Base-by-base conservation (phyloP, 169 alveolate species). In the Plasmodium chabaudi region DNA sequence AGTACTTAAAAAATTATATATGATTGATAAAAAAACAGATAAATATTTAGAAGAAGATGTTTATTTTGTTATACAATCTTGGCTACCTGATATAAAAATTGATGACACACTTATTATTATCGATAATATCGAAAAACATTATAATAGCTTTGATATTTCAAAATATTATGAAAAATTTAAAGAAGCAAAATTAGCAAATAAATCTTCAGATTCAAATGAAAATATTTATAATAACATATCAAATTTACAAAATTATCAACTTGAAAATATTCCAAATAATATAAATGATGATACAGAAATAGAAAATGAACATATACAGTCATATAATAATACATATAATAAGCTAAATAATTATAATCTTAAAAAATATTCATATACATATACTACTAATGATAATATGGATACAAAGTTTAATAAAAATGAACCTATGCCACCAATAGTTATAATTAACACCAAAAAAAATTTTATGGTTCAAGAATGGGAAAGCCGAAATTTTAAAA, bases 361-460 rank as follows among this genome's bases (percentile, higher is more conserved):
- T 44, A 77, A 77, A 68, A 77, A 56, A 39, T 77, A 77, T 53
- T 23, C 89, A 25, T 77, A 77, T 27, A 77, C 89, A 4, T 77
- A 77, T 25, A 64, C 70, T 1, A 77, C 89, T 21, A 77, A 77
- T 15, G 89, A 77, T 7, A 77, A 77, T 65, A 67, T 67, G 69
- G 89, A 77, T 25, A 77, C 89, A 0, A 77, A 46, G 27, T 44
- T 77, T 77, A 53, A 21, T 15, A 77, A 77, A 57, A 77, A 77
- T 77, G 89, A 77, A 25, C 89, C 89, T 10, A 49, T 77, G 79
- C 89, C 89, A 15, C 89, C 89, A 15, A 68, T 77, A 5, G 79
- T 77, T 1, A 13, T 77, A 64, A 77, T 77, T 61, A 77, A 77
- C 25, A 77, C 89, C 4, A 77, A 65, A 65, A 77, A 77, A 53